Percentiles rank a stretch among this genome's conserved stretches.
These are phyloP conservation scores for Eutrema yunnanense DNA, from an alignment of 345 rosid species.

Conservation along the genomic window DNA sequence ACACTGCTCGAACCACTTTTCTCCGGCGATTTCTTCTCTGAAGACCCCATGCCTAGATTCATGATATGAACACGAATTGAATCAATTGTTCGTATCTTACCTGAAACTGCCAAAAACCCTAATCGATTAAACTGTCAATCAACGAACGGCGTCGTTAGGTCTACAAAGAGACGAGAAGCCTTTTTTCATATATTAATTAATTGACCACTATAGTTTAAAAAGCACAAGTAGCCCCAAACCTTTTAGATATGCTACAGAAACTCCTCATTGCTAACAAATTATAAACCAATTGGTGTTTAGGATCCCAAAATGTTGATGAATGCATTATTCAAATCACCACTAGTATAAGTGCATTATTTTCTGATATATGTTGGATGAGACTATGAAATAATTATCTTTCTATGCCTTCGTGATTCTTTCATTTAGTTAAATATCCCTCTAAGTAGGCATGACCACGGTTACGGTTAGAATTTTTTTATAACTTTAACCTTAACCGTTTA, in stretches of 20 bases:
- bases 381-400: too few species aligned
- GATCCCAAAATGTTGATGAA: background rate
- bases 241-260: background rate
- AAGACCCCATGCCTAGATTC: slow-evolving; percentile 21
- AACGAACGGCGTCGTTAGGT: too few species aligned
- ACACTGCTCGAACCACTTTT: slow-evolving; percentile 32
- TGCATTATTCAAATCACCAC: background rate
- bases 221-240: background rate
- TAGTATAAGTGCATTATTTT: too few species aligned
- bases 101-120: background rate
- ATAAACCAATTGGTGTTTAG: background rate
- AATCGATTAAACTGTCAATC: too few species aligned
- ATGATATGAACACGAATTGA: background rate
- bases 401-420: background rate
- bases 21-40: background rate
- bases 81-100: background rate
- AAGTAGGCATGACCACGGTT: too few species aligned
- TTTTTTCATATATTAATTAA: background rate
- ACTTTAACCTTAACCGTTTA: too few species aligned
- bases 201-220: background rate
- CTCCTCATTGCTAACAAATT: background rate
- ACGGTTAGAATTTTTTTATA: too few species aligned
- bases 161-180: background rate
- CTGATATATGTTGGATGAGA: too few species aligned
- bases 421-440: background rate